Evolutionary conservation across 2,329 filamentous ascomycete genomes (phyloP).

Genomic region (Berkeleyomyces rouxiae): DNA sequence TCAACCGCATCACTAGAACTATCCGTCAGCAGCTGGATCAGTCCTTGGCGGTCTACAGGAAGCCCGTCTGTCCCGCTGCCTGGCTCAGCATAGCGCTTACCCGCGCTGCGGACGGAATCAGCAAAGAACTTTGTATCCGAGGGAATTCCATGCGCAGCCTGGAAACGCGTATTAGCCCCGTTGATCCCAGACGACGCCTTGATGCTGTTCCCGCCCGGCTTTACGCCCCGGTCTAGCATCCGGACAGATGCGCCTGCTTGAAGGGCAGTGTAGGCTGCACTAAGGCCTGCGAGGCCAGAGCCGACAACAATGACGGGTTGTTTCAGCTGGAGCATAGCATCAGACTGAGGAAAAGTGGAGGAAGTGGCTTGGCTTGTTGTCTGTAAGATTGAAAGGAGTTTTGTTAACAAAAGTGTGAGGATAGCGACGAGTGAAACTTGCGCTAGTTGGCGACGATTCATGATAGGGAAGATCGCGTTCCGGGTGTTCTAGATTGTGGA

Average conservation of each 20-base stretch:
- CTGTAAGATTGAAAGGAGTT: neutral
- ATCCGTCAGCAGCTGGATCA: slow-evolving; percentile 33
- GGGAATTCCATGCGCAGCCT: slow-evolving; percentile 24
- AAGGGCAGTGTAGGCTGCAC: slow-evolving; percentile 40
- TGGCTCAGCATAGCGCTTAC: slow-evolving; percentile 22
- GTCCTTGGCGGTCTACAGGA: slow-evolving; percentile 22
- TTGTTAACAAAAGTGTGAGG: neutral
- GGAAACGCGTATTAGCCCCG: slow-evolving; percentile 41
- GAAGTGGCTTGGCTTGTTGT: neutral
- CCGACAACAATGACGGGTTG: slow-evolving; percentile 42
- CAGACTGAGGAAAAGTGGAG: neutral
- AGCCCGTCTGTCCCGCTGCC: neutral
- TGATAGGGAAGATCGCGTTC: neutral
- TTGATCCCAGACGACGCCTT: slow-evolving; percentile 53
- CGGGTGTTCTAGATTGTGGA: neutral
- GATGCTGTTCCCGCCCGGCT: slow-evolving; percentile 48
- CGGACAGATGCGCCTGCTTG: slow-evolving; percentile 33
- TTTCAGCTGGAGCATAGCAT: neutral
- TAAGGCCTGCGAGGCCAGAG: slow-evolving; percentile 46
- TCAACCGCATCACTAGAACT: slow-evolving; percentile 32
- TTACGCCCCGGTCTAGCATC: slow-evolving; percentile 41
- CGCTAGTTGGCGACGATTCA: neutral
- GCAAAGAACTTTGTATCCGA: slow-evolving; percentile 27
- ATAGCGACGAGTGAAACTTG: neutral
- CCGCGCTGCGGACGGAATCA: slow-evolving; percentile 42